Conservation (phyloP, 495 filamentous ascomycete species). For the Schizothecium vesticola region DNA sequence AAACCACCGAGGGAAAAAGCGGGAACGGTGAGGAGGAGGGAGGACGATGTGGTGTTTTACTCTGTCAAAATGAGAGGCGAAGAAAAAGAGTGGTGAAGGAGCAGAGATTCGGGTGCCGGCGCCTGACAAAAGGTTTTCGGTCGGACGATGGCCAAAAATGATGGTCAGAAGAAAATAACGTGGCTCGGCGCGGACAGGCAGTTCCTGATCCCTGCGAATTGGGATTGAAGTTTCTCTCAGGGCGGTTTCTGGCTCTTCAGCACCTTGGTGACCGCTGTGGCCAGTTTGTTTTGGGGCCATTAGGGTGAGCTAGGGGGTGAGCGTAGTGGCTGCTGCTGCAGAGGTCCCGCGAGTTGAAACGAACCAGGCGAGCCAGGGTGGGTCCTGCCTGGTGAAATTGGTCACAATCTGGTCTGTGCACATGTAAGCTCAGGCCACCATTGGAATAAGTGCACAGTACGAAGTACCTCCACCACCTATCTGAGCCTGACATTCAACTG, state of each 20-base stretch:
- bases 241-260: background rate
- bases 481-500: background rate
- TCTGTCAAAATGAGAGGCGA: slow-evolving; percentile 4
- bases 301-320: background rate
- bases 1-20: background rate
- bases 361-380: slow-evolving; percentile 15
- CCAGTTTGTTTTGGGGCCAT: background rate
- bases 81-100: slow-evolving; percentile 5
- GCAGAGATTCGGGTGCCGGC: background rate
- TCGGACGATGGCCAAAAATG: slow-evolving; percentile 15
- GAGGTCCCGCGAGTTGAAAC: slow-evolving; percentile 22
- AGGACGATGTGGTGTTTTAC: background rate
- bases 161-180: slow-evolving; percentile 24
- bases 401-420: slow-evolving; percentile 1
- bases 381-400: background rate
- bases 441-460: background rate
- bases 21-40: background rate
- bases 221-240: slow-evolving; percentile 3
- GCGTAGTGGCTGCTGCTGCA: slow-evolving; percentile 5
- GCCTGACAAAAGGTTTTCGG: slow-evolving; percentile 8
- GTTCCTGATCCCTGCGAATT: slow-evolving; percentile 19
- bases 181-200: slow-evolving; percentile 26
- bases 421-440: background rate
- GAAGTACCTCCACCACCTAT: background rate
- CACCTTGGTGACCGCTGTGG: background rate